phyloP scores from a whole-genome alignment of 1,284 basidiomycete genomes.

The Omphalotus olearius region DNA sequence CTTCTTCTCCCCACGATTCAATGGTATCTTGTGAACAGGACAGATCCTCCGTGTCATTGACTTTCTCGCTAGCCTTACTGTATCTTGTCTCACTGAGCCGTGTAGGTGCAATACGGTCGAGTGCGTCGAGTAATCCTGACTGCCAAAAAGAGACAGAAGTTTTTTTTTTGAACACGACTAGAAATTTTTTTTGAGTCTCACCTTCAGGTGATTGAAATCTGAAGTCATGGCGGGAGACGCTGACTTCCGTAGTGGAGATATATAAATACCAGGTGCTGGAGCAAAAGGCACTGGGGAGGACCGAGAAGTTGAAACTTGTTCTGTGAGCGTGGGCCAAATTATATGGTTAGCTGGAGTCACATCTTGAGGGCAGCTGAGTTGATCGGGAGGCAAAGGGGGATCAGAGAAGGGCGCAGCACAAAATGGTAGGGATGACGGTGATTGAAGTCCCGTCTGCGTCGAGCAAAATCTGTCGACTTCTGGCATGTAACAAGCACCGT shows the following conservation, averaged over 20 bases:
- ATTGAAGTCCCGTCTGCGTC: neutral
- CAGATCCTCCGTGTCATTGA: neutral
- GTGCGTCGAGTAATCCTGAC: slow-evolving; percentile 1
- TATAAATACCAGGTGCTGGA: slow-evolving; percentile 38
- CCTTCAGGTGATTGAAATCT: neutral
- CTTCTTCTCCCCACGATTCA: slow-evolving; percentile 7
- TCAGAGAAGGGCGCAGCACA: neutral
- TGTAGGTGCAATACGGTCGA: slow-evolving; percentile 7
- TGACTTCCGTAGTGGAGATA: slow-evolving; percentile 40
- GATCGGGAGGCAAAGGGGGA: neutral
- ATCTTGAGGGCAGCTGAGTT: neutral
- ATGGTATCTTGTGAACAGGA: slow-evolving; percentile 6
- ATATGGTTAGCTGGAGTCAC: too few relatives aligned
- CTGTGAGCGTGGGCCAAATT: neutral
- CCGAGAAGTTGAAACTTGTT: neutral
- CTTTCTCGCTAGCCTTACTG: neutral
- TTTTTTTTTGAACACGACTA: neutral
- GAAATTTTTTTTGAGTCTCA: neutral
- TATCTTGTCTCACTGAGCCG: neutral
- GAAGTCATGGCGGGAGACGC: neutral
- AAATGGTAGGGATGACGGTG: too few relatives aligned
- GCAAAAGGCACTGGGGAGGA: slow-evolving; percentile 28
- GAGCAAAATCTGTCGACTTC: neutral
- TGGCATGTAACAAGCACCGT: neutral
- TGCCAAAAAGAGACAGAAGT: neutral